Evolutionary conservation across 2,329 filamentous ascomycete species (phyloP), one percentile per base, ranked within the genome.

Genomic region (Plenodomus lindquistii): DNA sequence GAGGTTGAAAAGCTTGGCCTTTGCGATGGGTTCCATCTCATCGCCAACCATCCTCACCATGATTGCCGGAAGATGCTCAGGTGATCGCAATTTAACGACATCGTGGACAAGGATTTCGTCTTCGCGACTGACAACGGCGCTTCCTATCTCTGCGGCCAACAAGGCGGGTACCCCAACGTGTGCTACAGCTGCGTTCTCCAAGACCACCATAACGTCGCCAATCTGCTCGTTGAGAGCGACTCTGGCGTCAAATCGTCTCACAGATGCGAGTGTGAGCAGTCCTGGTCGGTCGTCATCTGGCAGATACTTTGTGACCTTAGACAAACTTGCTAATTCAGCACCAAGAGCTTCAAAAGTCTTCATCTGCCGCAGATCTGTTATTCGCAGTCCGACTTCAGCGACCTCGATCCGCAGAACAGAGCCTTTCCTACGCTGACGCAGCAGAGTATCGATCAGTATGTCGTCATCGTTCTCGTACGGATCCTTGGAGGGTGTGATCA

Each of bases 211-310:
- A 87, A 75, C 24, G 73, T 76, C 62, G 0, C 94, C 94, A 46
- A 97, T 77, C 29, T 82, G 79, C 2, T 85, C 81, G 37, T 86
- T 87, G 40, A 93, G 69, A 37, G 88, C 81, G 9, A 89, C 72
- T 20, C 79, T 77, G 8, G 82, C 72, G 21, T 86, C 80, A 6
- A 90, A 61, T 16, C 85, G 83, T 43, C 85, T 82, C 44, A 97
- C 71, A 22, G 84, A 77, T 0, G 81, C 79, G 31, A 99, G 77
- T 0, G 87, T 91, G 31, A 99, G 77, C 17, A 97, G 77, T 0
- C 94, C 94, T 2, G 94, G 94, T 1, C 92, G 84, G 62, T 99
- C 93, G 71, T 99, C 94, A 60, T 99, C 93, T 0, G 94, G 93
- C 2, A 99, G 79, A 68, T 97, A 97, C 67, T 97, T 97, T 6